A percentile compares a stretch with the other conserved stretches of the same genome.
Evolutionary conservation across 1,139 yeast species (phyloP).

Genomic region (Blastobotrys petasosporus): DNA sequence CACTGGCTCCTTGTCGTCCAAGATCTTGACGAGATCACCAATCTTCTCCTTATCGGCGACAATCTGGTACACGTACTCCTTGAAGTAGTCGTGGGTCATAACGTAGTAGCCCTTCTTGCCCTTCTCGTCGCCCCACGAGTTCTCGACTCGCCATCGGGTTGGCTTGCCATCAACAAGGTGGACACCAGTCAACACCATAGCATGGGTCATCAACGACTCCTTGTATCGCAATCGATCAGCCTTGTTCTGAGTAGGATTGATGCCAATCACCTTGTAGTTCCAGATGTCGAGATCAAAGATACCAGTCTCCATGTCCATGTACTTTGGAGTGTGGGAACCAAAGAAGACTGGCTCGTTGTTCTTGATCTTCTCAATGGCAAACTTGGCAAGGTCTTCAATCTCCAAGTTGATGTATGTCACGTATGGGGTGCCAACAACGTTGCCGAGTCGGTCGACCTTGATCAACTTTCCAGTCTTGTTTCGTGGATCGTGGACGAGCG

Average conservation of each 20-base stretch:
- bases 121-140: constrained; percentile 75
- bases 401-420: constrained; percentile 66
- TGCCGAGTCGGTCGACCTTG: constrained; percentile 67
- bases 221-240: constrained; percentile 52
- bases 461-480: constrained; percentile 56
- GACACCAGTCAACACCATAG: constrained; percentile 74
- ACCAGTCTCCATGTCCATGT: constrained; percentile 54
- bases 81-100: constrained; percentile 80
- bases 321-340: constrained; percentile 78
- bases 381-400: constrained; percentile 48
- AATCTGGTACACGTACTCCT: constrained; percentile 77
- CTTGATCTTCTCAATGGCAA: constrained; percentile 62
- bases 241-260: constrained; percentile 50
- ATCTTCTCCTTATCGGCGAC: constrained; percentile 46
- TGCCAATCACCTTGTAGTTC: constrained; percentile 61
- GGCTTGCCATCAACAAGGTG: constrained; percentile 59
- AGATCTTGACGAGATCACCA: constrained; percentile 36
- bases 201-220: constrained; percentile 75
- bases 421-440: constrained; percentile 52
- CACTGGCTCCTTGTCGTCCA: constrained; percentile 47
- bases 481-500: constrained; percentile 76
- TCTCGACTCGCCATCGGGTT: constrained; percentile 74
- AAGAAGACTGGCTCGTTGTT: constrained; percentile 69
- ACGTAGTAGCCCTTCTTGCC: constrained; percentile 72
- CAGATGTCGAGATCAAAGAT: constrained; percentile 64